Base-by-base conservation (phyloP, 345 rosid genomes). In the Xanthoceras sorbifolium region DNA sequence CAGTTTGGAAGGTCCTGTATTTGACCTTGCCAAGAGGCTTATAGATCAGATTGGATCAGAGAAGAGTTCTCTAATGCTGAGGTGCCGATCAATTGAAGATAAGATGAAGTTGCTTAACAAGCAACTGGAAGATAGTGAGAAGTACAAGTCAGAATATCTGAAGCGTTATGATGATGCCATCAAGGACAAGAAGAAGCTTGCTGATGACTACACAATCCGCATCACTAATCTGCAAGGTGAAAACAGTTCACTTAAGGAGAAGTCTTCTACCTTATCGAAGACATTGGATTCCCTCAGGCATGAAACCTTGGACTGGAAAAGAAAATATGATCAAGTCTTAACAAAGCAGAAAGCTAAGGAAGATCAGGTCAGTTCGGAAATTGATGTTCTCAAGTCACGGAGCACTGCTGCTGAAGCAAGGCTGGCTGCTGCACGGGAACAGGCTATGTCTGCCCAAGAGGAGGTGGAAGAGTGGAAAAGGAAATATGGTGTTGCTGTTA, bases 381-480 rank as follows among this genome's bases (percentile, higher is more conserved):
- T 92, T 79, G 91, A 87, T 52, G 83, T 86, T 76, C 93, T 97
- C 72, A 91, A 84, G 85, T 90, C 98, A 11, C 80, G 98, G 38
- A 91, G 88, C 75, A 89, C 93, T 81, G 94, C 98, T 72, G 88
- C 99, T 67, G 99, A 97, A 80, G 98, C 98, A 70, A 92, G 98
- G 82, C 81, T 97, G 70, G 95, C 93, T 86, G 99, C 99, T 81
- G 94, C 97, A 61, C 88, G 83, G 85, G 99, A 97, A 80, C 97
- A 92, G 76, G 89, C 89, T 48, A 85, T 84, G 74, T 88, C 98
- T 74, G 94, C 97, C 75, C 93, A 92, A 85, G 98, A 91, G 81
- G 98, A 92, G 84, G 94, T 98, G 6, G 87, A 81, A 71, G 98
- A 97, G 69, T 97, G 99, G 99, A 89, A 91, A 81, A 87, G 98